phyloP scores from a whole-genome alignment of 176 grass and related monocot genomes.

The Carex parvula region DNA sequence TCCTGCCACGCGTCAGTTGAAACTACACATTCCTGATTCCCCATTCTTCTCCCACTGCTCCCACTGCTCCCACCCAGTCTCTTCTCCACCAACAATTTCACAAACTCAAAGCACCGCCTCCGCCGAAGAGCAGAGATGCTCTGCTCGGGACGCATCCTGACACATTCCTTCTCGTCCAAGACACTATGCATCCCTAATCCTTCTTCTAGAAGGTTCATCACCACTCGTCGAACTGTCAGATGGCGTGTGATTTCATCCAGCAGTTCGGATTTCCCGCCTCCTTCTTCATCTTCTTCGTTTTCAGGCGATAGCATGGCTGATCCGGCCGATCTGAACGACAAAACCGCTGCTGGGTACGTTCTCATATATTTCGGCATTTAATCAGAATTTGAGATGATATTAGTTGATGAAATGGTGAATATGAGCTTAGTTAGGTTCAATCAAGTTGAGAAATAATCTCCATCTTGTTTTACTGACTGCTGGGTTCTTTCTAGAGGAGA shows the following conservation, averaged over 20 bases:
- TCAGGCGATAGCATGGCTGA: constrained; percentile 29
- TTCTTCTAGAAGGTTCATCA: constrained; percentile 32
- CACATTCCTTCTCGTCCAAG: constrained; percentile 34
- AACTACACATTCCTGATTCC: background rate
- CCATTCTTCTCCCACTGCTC: constrained; percentile 32
- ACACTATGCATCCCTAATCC: constrained; percentile 29
- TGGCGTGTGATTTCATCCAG: constrained; percentile 50
- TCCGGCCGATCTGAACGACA: constrained; percentile 28
- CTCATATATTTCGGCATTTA: background rate
- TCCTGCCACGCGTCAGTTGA: background rate
- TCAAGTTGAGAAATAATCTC: background rate
- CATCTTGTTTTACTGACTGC: background rate
- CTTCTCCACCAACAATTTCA: constrained; percentile 27
- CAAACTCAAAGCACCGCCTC: constrained; percentile 19
- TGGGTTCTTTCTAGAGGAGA: background rate
- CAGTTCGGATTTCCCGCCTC: constrained; percentile 31
- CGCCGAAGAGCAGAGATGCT: constrained; percentile 48
- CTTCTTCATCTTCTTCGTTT: constrained; percentile 22
- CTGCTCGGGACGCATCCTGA: constrained; percentile 72
- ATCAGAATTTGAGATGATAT: background rate
- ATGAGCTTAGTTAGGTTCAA: background rate
- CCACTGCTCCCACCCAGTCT: constrained; percentile 12
- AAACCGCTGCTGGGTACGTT: constrained; percentile 33
- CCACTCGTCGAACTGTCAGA: constrained; percentile 28
- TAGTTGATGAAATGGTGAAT: background rate